phyloP scores from a whole-genome alignment of 2,329 filamentous ascomycete genomes.

The Cadophora gregata region DNA sequence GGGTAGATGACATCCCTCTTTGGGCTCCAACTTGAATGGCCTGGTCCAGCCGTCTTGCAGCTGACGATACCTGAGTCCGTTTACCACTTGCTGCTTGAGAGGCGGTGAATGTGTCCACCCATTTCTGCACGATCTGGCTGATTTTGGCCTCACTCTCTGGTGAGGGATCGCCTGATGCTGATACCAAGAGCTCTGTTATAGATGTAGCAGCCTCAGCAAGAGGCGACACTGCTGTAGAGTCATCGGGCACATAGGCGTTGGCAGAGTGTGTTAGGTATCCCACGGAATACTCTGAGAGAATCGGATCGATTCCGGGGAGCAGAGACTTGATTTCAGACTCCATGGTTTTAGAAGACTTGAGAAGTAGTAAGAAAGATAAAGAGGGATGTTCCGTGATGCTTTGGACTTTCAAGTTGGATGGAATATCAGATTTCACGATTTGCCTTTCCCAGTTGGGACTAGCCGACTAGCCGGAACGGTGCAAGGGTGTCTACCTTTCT shows the following conservation, averaged over 20 bases:
- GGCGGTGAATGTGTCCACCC: constrained; percentile 81
- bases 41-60: constrained; percentile 87
- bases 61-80: constrained; percentile 72
- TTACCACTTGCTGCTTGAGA: constrained; percentile 67
- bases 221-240: constrained; percentile 72
- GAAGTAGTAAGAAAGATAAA: neutral
- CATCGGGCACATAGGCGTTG: constrained; percentile 79
- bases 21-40: constrained; percentile 93
- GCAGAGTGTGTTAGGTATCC: constrained; percentile 96
- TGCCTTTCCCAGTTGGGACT: neutral
- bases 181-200: constrained; percentile 88
- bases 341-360: constrained; percentile 57
- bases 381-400: neutral
- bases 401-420: neutral
- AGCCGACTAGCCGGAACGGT: neutral
- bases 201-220: constrained; percentile 82
- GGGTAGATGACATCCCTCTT: constrained; percentile 93
- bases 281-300: constrained; percentile 90
- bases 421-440: neutral
- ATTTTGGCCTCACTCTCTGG: constrained; percentile 77
- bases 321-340: constrained; percentile 85
- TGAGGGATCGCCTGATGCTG: constrained; percentile 86
- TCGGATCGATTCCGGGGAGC: constrained; percentile 85
- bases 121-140: constrained; percentile 84
- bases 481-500: neutral